A percentile compares a stretch with the other conserved stretches of the same genome.
phyloP scores from a whole-genome alignment of 2,329 filamentous ascomycete species.

The Laburnicola sp. region DNA sequence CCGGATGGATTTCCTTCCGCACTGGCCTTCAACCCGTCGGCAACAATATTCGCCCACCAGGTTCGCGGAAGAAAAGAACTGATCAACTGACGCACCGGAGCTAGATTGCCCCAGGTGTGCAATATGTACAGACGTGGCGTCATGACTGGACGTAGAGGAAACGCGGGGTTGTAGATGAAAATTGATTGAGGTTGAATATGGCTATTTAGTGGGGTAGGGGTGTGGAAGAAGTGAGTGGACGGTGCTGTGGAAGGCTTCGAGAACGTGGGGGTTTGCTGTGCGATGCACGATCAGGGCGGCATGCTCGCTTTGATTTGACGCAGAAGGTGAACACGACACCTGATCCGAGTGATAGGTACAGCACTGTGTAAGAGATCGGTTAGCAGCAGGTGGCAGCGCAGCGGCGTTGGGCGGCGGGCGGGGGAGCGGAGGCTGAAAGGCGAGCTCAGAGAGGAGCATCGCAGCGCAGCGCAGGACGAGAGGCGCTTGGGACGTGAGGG shows the following conservation, averaged over 20 bases:
- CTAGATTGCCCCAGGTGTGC: background rate
- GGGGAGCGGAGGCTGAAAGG: background rate
- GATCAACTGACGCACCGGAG: background rate
- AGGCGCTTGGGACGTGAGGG: too few relatives aligned
- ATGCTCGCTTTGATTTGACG: too few relatives aligned
- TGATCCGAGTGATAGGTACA: too few relatives aligned
- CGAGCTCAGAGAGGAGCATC: background rate
- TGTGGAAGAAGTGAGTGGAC: background rate
- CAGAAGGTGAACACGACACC: too few relatives aligned
- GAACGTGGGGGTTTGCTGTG: background rate
- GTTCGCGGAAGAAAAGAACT: constrained; percentile 4
- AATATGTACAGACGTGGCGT: background rate
- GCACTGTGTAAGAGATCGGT: too few relatives aligned
- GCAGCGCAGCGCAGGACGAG: too few relatives aligned
- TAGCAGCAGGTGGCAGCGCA: too few relatives aligned
- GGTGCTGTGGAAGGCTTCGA: background rate
- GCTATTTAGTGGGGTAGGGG: constrained; percentile 5
- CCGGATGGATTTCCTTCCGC: constrained; percentile 17
- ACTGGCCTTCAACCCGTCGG: constrained; percentile 1
- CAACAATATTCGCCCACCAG: background rate
- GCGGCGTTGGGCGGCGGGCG: too few relatives aligned
- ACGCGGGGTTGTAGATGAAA: background rate
- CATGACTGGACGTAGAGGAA: background rate
- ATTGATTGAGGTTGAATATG: constrained; percentile 7
- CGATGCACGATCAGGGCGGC: background rate